Conservation (phyloP, 768 basidiomycete genomes). For the Leccinellum luteum region DNA sequence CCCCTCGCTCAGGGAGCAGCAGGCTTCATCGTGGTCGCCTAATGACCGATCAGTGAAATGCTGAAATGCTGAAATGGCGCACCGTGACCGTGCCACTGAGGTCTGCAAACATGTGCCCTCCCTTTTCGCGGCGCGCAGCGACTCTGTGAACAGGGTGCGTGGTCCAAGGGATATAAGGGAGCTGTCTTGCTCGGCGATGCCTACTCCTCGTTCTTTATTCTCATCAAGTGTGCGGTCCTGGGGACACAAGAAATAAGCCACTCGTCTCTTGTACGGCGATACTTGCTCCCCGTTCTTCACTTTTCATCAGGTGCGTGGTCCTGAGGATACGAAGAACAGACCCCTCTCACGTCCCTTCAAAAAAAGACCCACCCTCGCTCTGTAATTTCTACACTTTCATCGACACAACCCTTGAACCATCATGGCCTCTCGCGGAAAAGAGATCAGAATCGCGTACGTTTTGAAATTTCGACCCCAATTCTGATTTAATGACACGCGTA, state of each 20-base stretch:
- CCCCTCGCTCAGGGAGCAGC: constrained; percentile 6
- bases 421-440: constrained; percentile 29
- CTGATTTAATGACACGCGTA: not conserved
- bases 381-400: not conserved
- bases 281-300: not conserved
- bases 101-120: constrained; percentile 14
- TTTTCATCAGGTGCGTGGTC: constrained; percentile 3
- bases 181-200: not conserved
- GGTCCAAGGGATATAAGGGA: constrained; percentile 21
- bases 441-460: constrained; percentile 34
- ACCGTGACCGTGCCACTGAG: constrained; percentile 8
- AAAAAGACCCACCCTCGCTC: not conserved
- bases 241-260: not conserved
- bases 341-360: not conserved
- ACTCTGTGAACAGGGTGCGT: constrained; percentile 17
- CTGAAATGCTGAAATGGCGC: constrained; percentile 17
- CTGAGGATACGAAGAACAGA: not conserved
- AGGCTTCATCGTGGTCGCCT: constrained; percentile 26
- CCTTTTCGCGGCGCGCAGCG: constrained; percentile 4
- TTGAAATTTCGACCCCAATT: not conserved
- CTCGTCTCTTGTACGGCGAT: not conserved
- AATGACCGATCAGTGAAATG: constrained; percentile 28
- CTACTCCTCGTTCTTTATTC: not conserved
- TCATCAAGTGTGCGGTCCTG: not conserved
- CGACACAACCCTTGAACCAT: not conserved